phyloP scores from a whole-genome alignment of 1,284 basidiomycete species.

The Takashimella koratensis region DNA sequence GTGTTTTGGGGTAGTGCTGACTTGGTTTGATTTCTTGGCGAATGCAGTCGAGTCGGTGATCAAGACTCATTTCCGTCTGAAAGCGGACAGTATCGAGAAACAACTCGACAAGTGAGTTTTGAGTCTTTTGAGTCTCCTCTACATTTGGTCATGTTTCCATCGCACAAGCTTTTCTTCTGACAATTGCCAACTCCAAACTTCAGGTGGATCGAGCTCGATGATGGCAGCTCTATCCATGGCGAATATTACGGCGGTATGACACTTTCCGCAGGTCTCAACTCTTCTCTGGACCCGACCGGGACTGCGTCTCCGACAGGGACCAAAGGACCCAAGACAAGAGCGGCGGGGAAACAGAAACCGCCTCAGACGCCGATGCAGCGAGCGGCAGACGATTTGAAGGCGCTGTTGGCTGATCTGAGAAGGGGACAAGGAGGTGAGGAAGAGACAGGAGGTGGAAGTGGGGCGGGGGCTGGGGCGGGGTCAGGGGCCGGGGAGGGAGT shows the following conservation, averaged over 20 bases:
- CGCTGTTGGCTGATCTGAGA: neutral
- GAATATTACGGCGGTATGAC: neutral
- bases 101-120: conserved; percentile 70
- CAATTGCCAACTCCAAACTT: too few relatives aligned
- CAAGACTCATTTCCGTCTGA: conserved; percentile 82
- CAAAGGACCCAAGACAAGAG: too few relatives aligned
- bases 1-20: neutral
- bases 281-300: neutral
- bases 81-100: conserved; percentile 62
- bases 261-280: neutral
- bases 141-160: too few relatives aligned
- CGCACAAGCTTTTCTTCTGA: too few relatives aligned
- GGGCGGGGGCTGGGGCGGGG: neutral
- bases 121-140: too few relatives aligned
- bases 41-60: conserved; percentile 72
- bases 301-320: too few relatives aligned
- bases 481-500: neutral
- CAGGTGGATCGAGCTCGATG: conserved; percentile 33
- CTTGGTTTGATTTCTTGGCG: neutral
- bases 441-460: neutral
- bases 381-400: neutral
- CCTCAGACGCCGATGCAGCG: neutral
- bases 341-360: neutral
- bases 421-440: too few relatives aligned
- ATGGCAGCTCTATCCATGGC: conserved; percentile 13